These are phyloP conservation scores for Porodaedalea pini DNA, from an alignment of 1,284 basidiomycete genomes.

Conservation along the genomic window DNA sequence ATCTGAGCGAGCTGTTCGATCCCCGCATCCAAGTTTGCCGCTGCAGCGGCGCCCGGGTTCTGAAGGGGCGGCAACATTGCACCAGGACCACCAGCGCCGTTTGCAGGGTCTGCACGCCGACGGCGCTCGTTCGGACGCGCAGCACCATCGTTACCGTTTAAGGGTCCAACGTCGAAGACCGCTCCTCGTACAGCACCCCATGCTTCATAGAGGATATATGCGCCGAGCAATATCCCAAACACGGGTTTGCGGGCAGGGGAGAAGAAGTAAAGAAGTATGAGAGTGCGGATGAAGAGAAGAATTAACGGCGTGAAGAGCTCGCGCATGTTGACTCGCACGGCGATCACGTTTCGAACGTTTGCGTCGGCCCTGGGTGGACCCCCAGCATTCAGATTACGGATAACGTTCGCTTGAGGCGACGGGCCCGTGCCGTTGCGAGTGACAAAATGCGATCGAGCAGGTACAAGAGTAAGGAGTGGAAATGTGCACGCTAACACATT, in stretches of 20 bases:
- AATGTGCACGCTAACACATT: constrained; percentile 71
- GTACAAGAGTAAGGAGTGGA: constrained; percentile 38
- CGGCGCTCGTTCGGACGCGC: neutral
- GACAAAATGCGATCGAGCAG: constrained; percentile 10
- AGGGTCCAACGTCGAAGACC: constrained; percentile 35
- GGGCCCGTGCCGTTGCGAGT: constrained; percentile 20
- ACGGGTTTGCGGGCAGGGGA: constrained; percentile 72
- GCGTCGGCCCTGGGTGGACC: constrained; percentile 28
- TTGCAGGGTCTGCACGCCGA: neutral
- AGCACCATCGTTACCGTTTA: constrained; percentile 8
- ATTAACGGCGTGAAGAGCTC: constrained; percentile 63
- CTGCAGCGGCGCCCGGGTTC: constrained; percentile 12
- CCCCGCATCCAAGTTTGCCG: constrained; percentile 31
- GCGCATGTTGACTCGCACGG: constrained; percentile 48
- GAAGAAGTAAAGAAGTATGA: constrained; percentile 74
- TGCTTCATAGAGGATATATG: constrained; percentile 73
- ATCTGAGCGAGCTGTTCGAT: constrained; percentile 55
- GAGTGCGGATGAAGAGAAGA: constrained; percentile 64
- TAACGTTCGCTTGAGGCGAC: constrained; percentile 13
- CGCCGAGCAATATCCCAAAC: constrained; percentile 60
- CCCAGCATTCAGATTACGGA: constrained; percentile 21
- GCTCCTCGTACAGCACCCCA: constrained; percentile 66
- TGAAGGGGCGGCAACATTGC: constrained; percentile 21
- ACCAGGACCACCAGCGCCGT: constrained; percentile 21
- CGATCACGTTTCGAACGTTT: constrained; percentile 1